Evolutionary conservation across 2,329 filamentous ascomycete genomes (phyloP).

Genomic region (Talaromyces sp.): DNA sequence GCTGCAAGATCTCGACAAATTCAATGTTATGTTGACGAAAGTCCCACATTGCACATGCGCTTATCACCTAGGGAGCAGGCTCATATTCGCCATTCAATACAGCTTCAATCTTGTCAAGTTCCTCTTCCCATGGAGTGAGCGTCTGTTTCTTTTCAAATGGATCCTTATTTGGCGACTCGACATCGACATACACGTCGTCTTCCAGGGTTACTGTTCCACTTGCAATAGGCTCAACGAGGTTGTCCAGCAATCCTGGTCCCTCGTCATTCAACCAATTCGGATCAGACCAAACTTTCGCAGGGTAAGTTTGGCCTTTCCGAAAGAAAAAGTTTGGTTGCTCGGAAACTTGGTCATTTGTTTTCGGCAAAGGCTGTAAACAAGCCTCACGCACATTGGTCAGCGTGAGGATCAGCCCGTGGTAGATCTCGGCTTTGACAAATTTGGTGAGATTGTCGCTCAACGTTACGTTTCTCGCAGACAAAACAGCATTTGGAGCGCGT

Average conservation of each 20-base stretch:
- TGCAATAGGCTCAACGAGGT: background rate
- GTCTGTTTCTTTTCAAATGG: background rate
- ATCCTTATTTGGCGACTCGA: background rate
- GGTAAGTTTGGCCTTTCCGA: background rate
- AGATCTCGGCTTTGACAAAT: background rate
- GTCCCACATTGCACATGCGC: background rate
- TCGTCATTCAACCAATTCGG: background rate
- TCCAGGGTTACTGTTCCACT: background rate
- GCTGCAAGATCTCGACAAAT: no score
- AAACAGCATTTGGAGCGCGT: background rate
- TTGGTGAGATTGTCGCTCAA: background rate
- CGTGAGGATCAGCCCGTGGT: background rate
- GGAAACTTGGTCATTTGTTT: background rate
- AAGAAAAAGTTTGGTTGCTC: background rate
- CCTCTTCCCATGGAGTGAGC: background rate
- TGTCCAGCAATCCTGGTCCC: background rate
- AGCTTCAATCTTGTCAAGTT: background rate
- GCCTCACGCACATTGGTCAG: background rate
- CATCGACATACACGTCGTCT: background rate
- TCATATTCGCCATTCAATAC: background rate
- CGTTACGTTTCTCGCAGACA: background rate
- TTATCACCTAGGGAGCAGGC: background rate
- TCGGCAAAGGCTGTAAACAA: background rate
- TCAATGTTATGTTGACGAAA: no score
- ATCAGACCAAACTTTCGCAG: background rate